Conservation (phyloP, 2,329 filamentous ascomycete species). For the Penicillium polonicum region DNA sequence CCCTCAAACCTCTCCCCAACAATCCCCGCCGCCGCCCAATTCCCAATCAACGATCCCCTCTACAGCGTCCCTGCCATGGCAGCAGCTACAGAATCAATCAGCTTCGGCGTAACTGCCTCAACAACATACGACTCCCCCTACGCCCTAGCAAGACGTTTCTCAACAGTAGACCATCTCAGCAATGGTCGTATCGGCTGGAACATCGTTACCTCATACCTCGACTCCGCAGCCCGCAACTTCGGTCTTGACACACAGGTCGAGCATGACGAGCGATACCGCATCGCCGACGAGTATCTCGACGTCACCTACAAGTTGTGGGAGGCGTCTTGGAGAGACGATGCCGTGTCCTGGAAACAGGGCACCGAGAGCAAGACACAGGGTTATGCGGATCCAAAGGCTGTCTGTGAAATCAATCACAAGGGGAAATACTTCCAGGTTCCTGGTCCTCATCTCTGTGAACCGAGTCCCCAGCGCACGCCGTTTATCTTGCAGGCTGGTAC, state of each 20-base stretch:
- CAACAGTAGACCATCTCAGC: conserved; percentile 54
- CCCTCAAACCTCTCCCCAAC: conserved; percentile 41
- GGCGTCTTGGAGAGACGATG: conserved; percentile 50
- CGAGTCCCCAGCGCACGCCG: conserved; percentile 49
- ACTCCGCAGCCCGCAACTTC: conserved; percentile 50
- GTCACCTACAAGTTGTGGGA: conserved; percentile 53
- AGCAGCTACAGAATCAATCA: conserved; percentile 47
- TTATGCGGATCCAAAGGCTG: conserved; percentile 37
- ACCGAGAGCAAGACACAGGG: conserved; percentile 14
- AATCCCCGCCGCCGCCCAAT: conserved; percentile 43
- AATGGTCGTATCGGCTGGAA: conserved; percentile 55
- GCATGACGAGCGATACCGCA: conserved; percentile 51
- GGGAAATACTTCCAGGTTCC: conserved; percentile 46
- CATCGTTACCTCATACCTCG: conserved; percentile 51
- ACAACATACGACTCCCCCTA: conserved; percentile 58
- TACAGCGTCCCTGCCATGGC: conserved; percentile 49
- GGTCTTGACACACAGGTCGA: conserved; percentile 47
- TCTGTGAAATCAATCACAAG: conserved; percentile 41
- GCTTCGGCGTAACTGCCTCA: conserved; percentile 55
- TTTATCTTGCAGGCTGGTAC: conserved; percentile 51
- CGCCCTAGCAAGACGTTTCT: conserved; percentile 55
- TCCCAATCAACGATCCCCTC: conserved; percentile 46
- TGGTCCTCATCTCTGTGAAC: conserved; percentile 48
- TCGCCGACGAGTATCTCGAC: conserved; percentile 51
- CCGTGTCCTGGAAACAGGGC: conserved; percentile 30